A percentile compares a stretch with the other conserved stretches of the same genome.
Evolutionary conservation across 2,329 filamentous ascomycete genomes (phyloP).

Genomic region (Cladophialophora yegresii): DNA sequence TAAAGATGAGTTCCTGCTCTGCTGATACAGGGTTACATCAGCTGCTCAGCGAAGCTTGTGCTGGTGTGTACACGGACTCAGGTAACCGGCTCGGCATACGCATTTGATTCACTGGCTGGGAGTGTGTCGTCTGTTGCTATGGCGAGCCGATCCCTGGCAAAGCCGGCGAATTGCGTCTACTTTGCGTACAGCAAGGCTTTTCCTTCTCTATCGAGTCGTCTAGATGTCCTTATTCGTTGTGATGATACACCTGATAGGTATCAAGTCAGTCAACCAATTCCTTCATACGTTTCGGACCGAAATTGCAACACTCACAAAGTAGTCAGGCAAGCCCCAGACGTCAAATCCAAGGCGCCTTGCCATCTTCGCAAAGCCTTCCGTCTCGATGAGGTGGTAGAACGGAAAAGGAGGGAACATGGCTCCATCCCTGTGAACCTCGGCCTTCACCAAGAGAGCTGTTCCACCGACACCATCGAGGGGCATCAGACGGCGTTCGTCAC

Average conservation of each 20-base stretch:
- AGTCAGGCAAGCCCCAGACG: constrained; percentile 88
- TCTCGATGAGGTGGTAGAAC: constrained; percentile 97
- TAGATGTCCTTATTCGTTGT: constrained; percentile 33
- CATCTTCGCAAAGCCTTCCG: constrained; percentile 98
- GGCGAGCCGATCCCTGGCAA: neutral
- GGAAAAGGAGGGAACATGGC: constrained; percentile 98
- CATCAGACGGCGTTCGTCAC: constrained; percentile 64
- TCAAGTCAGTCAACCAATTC: constrained; percentile 11
- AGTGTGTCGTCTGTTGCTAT: neutral
- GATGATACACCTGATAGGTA: constrained; percentile 33
- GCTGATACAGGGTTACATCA: too few species aligned
- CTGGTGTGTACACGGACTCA: neutral
- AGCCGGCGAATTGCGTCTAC: neutral
- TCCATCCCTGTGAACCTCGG: constrained; percentile 92
- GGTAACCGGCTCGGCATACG: neutral
- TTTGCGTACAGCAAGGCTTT: neutral
- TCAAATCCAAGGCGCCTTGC: constrained; percentile 83
- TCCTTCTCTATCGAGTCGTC: neutral
- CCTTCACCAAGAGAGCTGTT: constrained; percentile 89
- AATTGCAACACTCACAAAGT: constrained; percentile 69
- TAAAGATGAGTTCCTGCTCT: neutral
- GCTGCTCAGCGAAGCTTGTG: neutral
- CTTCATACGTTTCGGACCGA: neutral
- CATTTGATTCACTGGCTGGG: neutral
- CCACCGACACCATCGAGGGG: constrained; percentile 91